Percentiles rank a stretch among this genome's conserved stretches.
Conservation (phyloP, 768 basidiomycete species). For the Auriscalpium vulgare region DNA sequence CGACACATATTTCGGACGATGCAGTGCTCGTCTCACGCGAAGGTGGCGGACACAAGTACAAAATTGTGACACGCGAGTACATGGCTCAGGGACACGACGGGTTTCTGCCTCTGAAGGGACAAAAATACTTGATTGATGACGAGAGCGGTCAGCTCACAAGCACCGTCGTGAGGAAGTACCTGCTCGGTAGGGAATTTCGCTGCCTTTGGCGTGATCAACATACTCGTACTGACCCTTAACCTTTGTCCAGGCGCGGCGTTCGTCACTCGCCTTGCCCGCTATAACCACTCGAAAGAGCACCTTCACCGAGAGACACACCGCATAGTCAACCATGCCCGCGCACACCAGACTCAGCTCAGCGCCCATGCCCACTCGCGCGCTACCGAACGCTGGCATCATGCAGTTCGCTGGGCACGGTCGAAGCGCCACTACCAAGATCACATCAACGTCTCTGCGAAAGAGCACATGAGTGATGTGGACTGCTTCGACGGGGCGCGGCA, state of each 20-base stretch:
- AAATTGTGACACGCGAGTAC: slow-evolving; percentile 80
- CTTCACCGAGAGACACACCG: slow-evolving; percentile 37
- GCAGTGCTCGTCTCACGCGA: slow-evolving; percentile 46
- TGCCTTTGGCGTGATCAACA: neutral
- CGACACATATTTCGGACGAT: slow-evolving; percentile 29
- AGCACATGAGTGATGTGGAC: slow-evolving; percentile 78
- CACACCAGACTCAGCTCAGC: slow-evolving; percentile 9
- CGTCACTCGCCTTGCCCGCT: slow-evolving; percentile 54
- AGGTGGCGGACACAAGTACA: slow-evolving; percentile 53
- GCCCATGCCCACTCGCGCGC: slow-evolving; percentile 18
- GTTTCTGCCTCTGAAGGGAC: slow-evolving; percentile 57
- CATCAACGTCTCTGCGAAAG: slow-evolving; percentile 50
- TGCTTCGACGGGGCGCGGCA: slow-evolving; percentile 49
- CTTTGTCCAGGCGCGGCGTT: slow-evolving; percentile 54
- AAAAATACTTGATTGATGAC: slow-evolving; percentile 68
- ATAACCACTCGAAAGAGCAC: slow-evolving; percentile 23
- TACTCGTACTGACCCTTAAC: neutral
- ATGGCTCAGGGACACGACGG: slow-evolving; percentile 84
- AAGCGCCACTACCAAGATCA: slow-evolving; percentile 48
- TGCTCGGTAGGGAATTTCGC: slow-evolving; percentile 49
- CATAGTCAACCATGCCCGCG: slow-evolving; percentile 41
- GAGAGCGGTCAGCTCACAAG: slow-evolving; percentile 78
- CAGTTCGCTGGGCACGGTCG: slow-evolving; percentile 39
- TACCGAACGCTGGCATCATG: slow-evolving; percentile 41
- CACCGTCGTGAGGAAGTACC: slow-evolving; percentile 71